phyloP scores from a whole-genome alignment of 2,329 filamentous ascomycete species.

The Pyrenochaeta sp. region DNA sequence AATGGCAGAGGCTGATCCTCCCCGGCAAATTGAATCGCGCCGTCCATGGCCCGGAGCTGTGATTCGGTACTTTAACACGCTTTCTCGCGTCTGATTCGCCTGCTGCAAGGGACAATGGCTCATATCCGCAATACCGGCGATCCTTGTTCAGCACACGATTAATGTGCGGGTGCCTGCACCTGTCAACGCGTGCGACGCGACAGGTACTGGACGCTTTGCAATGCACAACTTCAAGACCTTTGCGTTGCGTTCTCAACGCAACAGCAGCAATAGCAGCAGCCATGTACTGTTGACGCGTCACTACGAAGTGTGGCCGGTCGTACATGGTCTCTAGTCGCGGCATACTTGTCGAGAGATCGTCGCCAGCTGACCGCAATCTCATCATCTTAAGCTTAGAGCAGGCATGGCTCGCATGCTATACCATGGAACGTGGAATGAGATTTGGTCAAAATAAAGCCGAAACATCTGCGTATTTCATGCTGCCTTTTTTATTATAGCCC shows the following conservation, averaged over 20 bases:
- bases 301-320: not conserved
- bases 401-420: slow-evolving; percentile 7
- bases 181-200: slow-evolving; percentile 3
- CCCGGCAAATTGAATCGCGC: slow-evolving; percentile 21
- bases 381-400: not conserved
- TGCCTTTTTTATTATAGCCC: slow-evolving; percentile 1
- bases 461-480: slow-evolving; percentile 1
- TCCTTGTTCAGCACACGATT: slow-evolving; percentile 9
- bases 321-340: not conserved
- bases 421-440: not conserved
- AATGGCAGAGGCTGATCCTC: slow-evolving; percentile 15
- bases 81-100: slow-evolving; percentile 10
- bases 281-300: not conserved
- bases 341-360: not conserved
- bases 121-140: slow-evolving; percentile 9
- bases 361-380: not conserved
- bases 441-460: slow-evolving; percentile 1
- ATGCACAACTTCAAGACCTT: not conserved
- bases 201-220: not conserved
- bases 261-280: not conserved
- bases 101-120: slow-evolving; percentile 24
- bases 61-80: slow-evolving; percentile 13
- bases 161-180: not conserved
- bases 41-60: slow-evolving; percentile 5
- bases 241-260: not conserved